Conservation (phyloP, 1,284 basidiomycete species). For the Trichosporon sp. region DNA sequence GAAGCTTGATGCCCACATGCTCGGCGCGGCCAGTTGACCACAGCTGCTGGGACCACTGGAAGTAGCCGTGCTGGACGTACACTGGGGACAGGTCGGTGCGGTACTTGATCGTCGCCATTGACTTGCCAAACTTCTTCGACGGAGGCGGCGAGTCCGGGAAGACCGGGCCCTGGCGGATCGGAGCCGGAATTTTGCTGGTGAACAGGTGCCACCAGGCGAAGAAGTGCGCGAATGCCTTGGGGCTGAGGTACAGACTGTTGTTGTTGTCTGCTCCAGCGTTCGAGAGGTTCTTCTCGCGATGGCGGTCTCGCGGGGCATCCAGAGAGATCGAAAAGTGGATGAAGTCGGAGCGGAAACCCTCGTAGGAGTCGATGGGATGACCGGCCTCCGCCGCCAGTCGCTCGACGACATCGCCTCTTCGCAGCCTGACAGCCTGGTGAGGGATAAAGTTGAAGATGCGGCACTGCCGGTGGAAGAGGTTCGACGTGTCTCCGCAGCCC, state of each 20-base stretch:
- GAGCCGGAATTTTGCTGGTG: constrained; percentile 71
- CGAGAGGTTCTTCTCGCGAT: constrained; percentile 14
- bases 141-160: constrained; percentile 67
- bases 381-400: constrained; percentile 33
- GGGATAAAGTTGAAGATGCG: constrained; percentile 76
- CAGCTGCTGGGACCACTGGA: constrained; percentile 67
- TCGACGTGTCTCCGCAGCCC: constrained; percentile 56
- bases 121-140: constrained; percentile 83
- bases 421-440: constrained; percentile 72
- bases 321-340: constrained; percentile 89
- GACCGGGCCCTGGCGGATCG: constrained; percentile 78
- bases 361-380: constrained; percentile 68
- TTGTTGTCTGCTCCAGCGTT: constrained; percentile 36
- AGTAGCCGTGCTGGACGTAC: constrained; percentile 82
- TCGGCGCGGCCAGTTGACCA: constrained; percentile 73
- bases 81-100: constrained; percentile 72
- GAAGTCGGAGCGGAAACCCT: constrained; percentile 87
- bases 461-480: constrained; percentile 70
- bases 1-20: constrained; percentile 71
- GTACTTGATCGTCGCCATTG: constrained; percentile 90
- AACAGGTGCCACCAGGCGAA: constrained; percentile 89
- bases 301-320: constrained; percentile 56
- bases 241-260: constrained; percentile 83
- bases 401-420: constrained; percentile 54
- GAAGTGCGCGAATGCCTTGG: constrained; percentile 83